Conservation (phyloP, 495 filamentous ascomycete genomes). For the Halenospora varia region DNA sequence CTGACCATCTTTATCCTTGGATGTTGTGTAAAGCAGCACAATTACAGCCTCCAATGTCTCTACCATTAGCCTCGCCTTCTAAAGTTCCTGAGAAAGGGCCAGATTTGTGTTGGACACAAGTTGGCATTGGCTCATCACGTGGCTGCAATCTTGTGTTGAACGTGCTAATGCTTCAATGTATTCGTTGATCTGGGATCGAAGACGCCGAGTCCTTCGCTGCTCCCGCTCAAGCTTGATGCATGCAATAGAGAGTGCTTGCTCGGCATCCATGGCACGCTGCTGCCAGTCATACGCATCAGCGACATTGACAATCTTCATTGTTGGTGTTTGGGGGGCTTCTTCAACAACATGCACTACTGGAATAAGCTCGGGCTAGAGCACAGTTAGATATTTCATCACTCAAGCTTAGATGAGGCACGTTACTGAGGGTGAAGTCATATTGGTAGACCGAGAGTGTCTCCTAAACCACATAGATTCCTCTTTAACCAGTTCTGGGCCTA, state of each 20-base stretch:
- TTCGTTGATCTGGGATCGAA: slow-evolving; percentile 9
- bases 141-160: background rate
- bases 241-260: slow-evolving; percentile 7
- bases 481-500: background rate
- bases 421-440: slow-evolving; percentile 3
- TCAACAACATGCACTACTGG: slow-evolving; percentile 2
- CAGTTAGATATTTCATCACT: background rate
- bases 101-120: slow-evolving; percentile 10
- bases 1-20: slow-evolving; percentile 3
- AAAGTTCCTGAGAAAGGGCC: slow-evolving; percentile 4
- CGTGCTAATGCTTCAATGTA: slow-evolving; percentile 11
- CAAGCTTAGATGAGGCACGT: background rate
- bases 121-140: slow-evolving; percentile 4
- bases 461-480: background rate
- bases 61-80: slow-evolving; percentile 10
- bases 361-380: slow-evolving; percentile 7
- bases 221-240: slow-evolving; percentile 9
- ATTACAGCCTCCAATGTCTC: slow-evolving; percentile 18
- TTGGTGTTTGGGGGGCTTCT: slow-evolving; percentile 9
- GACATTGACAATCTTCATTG: slow-evolving; percentile 6
- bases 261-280: slow-evolving; percentile 3
- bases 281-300: slow-evolving; percentile 11
- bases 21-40: slow-evolving; percentile 3
- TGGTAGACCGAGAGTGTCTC: background rate
- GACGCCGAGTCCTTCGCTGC: slow-evolving; percentile 2